These are phyloP conservation scores for Sherardia arvensis DNA, from an alignment of 257 asterid species.

Conservation along the genomic window DNA sequence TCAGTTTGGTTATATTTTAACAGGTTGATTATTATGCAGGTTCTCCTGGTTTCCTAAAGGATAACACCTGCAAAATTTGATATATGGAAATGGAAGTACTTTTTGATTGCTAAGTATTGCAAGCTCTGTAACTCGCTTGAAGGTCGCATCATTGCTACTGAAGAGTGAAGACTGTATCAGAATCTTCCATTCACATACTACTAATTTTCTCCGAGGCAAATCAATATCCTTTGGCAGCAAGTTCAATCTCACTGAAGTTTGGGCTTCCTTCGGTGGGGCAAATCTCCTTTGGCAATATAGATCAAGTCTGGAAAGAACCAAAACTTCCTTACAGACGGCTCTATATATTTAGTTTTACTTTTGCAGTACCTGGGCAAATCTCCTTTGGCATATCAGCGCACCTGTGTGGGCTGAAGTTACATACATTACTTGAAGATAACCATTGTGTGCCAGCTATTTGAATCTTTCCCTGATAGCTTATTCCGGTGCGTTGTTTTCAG, in stretches of 20 bases:
- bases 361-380: constrained; percentile 35
- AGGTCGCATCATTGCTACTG: constrained; percentile 8
- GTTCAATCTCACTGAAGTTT: constrained; percentile 18
- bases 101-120: background rate
- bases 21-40: background rate
- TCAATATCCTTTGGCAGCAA: constrained; percentile 23
- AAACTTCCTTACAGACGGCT: constrained; percentile 20
- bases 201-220: constrained; percentile 15
- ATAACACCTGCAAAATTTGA: constrained; percentile 1
- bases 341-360: constrained; percentile 12
- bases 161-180: constrained; percentile 15
- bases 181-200: constrained; percentile 11
- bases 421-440: constrained; percentile 12
- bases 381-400: constrained; percentile 49
- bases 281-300: constrained; percentile 58
- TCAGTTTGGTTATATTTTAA: background rate
- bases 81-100: background rate
- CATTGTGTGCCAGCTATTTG: constrained; percentile 14
- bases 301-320: constrained; percentile 24
- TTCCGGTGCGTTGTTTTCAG: constrained; percentile 17
- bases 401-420: constrained; percentile 19
- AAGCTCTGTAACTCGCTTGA: background rate
- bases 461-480: constrained; percentile 15
- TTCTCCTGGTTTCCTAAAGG: constrained; percentile 4
- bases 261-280: constrained; percentile 29